These are phyloP conservation scores for Cladosporium sp. DNA, from an alignment of 2,329 filamentous ascomycete species.

Conservation along the genomic window DNA sequence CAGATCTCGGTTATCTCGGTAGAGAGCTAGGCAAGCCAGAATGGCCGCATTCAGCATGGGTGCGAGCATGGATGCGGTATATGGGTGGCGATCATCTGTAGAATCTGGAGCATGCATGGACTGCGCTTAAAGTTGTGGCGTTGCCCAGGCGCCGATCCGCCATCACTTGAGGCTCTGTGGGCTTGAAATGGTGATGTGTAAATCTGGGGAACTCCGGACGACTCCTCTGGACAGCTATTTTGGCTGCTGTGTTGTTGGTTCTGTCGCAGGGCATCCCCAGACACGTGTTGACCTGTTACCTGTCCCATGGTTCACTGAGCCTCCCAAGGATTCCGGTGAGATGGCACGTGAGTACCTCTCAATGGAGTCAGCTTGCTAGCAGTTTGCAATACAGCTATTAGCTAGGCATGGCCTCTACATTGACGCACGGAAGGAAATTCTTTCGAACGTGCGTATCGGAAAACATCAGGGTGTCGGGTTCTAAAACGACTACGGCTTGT, in stretches of 20 bases:
- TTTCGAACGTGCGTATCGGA: not conserved
- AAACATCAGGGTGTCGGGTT: not conserved
- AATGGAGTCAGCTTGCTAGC: not conserved
- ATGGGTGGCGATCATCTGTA: not conserved
- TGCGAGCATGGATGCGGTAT: not conserved
- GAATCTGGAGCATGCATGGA: conserved; percentile 11
- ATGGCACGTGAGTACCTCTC: not conserved
- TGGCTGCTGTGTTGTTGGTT: not conserved
- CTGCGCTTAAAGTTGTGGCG: conserved; percentile 10
- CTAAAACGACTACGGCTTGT: not conserved
- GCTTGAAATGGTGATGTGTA: not conserved
- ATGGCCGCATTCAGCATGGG: not conserved
- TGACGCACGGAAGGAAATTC: not conserved
- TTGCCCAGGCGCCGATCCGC: conserved; percentile 4
- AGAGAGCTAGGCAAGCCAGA: not conserved
- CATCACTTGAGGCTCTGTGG: not conserved
- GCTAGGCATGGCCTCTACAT: not conserved
- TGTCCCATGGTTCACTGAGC: not conserved
- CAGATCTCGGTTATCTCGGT: conserved; percentile 9
- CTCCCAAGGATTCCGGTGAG: not conserved
- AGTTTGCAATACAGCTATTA: not conserved
- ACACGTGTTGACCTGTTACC: not conserved
- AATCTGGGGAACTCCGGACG: not conserved
- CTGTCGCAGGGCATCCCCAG: not conserved
- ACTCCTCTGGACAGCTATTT: not conserved